Evolutionary conservation across 2,329 filamentous ascomycete species (phyloP), one percentile per base, ranked within the genome.

Genomic region (Gaeumannomyces tritici): DNA sequence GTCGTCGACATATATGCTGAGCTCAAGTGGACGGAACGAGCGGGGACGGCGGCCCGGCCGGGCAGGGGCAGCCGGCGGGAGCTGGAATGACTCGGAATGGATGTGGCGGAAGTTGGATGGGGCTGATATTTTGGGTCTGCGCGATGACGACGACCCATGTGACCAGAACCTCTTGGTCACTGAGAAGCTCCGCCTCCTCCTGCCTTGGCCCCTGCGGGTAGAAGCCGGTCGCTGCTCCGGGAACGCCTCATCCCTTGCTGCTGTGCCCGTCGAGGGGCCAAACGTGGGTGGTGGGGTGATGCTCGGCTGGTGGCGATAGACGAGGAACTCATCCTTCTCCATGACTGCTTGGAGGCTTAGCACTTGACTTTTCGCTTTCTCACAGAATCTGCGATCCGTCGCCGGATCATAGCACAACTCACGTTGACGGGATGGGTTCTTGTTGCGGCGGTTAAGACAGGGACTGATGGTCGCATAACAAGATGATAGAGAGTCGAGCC

Each of bases 91-190:
- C 58, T 75, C 76, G 24, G 80, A 81, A 62, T 80, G 74, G 59
- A 87, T 67, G 73, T 87, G 85, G 58, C 80, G 81, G 68, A 88
- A 88, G 70, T 87, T 77, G 59, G 79, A 79, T 4, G 85, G 85
- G 26, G 76, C 76, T 55, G 84, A 86, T 68, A 88, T 87, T 64
- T 76, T 76, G 70, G 80, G 80, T 71, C 81, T 76, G 72, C 79
- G 82, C 69, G 79, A 74, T 56, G 76, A 73, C 61, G 75, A 73
- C 21, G 63, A 59, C 42, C 61, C 62, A 64, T 77, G 74, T 64
- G 79, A 76, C 67, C 76, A 74, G 67, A 80, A 73, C 62, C 76
- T 74, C 69, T 74, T 80, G 72, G 76, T 81, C 67, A 74, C 72
- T 61, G 79, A 78, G 68, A 79, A 77, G 67, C 73, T 74, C 65